Conservation (phyloP, 768 basidiomycete species). For the Panellus pusillus region DNA sequence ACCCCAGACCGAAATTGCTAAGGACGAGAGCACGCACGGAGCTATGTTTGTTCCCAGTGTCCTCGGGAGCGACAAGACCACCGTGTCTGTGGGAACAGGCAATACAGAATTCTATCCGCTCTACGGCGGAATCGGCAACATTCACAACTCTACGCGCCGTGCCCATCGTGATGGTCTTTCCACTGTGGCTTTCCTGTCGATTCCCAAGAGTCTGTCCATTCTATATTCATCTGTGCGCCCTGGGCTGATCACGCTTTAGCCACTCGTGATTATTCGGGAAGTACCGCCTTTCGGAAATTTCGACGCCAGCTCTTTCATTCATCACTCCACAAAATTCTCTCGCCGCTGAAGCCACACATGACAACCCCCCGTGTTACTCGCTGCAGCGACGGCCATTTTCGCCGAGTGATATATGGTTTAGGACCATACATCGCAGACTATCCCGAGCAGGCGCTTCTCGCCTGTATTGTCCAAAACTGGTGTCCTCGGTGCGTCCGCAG, state of each 20-base stretch:
- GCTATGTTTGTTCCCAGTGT: no score
- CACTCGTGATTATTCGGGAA: slow-evolving; percentile 6
- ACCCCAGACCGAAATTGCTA: no score
- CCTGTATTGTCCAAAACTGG: slow-evolving; percentile 26
- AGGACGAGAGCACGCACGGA: no score
- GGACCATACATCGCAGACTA: slow-evolving; percentile 28
- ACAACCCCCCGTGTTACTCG: not conserved
- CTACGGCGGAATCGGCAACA: slow-evolving; percentile 26
- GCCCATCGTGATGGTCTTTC: no score
- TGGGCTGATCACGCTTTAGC: not conserved
- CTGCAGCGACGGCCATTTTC: slow-evolving; percentile 19
- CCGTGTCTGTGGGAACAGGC: slow-evolving; percentile 26
- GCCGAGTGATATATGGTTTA: slow-evolving; percentile 18
- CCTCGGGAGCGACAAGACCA: slow-evolving; percentile 29
- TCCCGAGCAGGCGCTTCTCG: slow-evolving; percentile 24
- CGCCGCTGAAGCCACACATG: slow-evolving; percentile 17
- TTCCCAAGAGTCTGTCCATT: slow-evolving; percentile 24
- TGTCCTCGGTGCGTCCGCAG: slow-evolving; percentile 10
- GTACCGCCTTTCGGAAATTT: slow-evolving; percentile 21
- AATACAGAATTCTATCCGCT: slow-evolving; percentile 25
- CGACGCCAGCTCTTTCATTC: slow-evolving; percentile 24
- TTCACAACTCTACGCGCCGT: slow-evolving; percentile 21
- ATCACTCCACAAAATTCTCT: slow-evolving; percentile 19
- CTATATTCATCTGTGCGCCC: not conserved
- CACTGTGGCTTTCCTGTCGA: no score